Conservation (phyloP, 2,329 filamentous ascomycete species). For the Amesomyces nigricolor region DNA sequence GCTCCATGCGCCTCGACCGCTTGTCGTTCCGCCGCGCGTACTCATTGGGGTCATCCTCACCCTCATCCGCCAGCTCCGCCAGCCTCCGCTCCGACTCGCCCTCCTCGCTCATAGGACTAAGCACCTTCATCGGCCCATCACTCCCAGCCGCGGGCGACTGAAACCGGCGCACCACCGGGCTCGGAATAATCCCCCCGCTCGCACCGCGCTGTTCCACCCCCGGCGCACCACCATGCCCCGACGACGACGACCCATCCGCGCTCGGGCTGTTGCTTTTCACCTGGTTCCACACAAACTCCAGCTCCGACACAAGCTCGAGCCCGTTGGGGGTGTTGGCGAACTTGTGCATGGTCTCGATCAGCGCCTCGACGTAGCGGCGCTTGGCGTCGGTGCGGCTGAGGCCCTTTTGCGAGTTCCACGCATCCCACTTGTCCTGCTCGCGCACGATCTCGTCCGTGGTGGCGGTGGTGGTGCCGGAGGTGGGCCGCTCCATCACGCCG, state of each 20-base stretch:
- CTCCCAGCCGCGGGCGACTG: constrained; percentile 44
- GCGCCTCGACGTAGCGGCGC: constrained; percentile 82
- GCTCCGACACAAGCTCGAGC: constrained; percentile 78
- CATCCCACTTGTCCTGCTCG: constrained; percentile 76
- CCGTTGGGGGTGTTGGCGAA: constrained; percentile 89
- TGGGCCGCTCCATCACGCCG: constrained; percentile 83
- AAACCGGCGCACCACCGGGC: constrained; percentile 39
- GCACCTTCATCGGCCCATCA: constrained; percentile 58
- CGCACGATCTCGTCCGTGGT: constrained; percentile 52
- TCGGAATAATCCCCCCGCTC: constrained; percentile 32
- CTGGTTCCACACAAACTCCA: constrained; percentile 99
- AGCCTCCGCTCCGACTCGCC: constrained; percentile 57
- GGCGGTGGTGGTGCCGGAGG: constrained; percentile 27
- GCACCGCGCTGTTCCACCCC: constrained; percentile 3
- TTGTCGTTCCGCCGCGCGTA: constrained; percentile 44
- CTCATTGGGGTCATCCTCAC: constrained; percentile 35
- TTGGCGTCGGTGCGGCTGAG: constrained; percentile 88
- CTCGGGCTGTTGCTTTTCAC: constrained; percentile 79
- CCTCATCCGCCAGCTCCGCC: constrained; percentile 40
- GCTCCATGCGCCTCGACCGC: constrained; percentile 80
- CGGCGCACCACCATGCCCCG: constrained; percentile 40
- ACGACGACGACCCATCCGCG: constrained; percentile 35
- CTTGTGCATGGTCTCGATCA: constrained; percentile 95
- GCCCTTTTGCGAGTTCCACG: constrained; percentile 84
- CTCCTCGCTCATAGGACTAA: constrained; percentile 82